These are phyloP conservation scores for Fragaria nilgerrensis DNA, from an alignment of 306 rosid species.

Conservation along the genomic window DNA sequence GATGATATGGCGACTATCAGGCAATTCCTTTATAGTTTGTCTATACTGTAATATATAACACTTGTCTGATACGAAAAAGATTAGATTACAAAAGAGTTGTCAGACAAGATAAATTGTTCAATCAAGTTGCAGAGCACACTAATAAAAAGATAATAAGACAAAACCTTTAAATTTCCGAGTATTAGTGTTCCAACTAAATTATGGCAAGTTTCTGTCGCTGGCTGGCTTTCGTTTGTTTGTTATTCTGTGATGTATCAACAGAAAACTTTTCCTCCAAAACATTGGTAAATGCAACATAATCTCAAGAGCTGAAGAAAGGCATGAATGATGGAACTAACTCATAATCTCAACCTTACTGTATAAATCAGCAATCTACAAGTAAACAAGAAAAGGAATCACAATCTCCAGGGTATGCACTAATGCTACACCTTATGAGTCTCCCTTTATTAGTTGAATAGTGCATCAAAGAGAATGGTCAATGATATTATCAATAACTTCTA, in stretches of 20 bases:
- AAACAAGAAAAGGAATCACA: not conserved
- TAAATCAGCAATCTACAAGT: not conserved
- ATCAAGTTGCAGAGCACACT: too few relatives aligned
- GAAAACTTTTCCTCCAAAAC: not conserved
- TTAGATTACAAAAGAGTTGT: too few relatives aligned
- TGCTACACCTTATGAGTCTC: not conserved
- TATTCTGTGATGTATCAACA: not conserved
- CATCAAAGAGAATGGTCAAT: not conserved
- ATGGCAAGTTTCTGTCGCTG: too few relatives aligned
- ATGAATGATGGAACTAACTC: not conserved
- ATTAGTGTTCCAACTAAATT: too few relatives aligned
- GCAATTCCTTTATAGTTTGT: too few relatives aligned
- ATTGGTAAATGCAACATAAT: not conserved
- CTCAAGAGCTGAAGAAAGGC: not conserved
- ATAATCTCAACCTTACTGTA: not conserved
- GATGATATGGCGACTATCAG: too few relatives aligned
- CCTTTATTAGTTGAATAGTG: not conserved
- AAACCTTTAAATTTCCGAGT: too few relatives aligned
- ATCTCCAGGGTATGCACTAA: too few relatives aligned
- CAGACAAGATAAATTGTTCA: too few relatives aligned
- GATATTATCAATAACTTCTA: not conserved
- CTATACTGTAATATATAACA: too few relatives aligned
- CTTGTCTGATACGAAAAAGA: too few relatives aligned
- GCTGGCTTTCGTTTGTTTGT: not conserved
- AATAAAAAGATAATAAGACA: too few relatives aligned